phyloP scores from a whole-genome alignment of 1,139 yeast species.

The Arxiozyma slooffiae region DNA sequence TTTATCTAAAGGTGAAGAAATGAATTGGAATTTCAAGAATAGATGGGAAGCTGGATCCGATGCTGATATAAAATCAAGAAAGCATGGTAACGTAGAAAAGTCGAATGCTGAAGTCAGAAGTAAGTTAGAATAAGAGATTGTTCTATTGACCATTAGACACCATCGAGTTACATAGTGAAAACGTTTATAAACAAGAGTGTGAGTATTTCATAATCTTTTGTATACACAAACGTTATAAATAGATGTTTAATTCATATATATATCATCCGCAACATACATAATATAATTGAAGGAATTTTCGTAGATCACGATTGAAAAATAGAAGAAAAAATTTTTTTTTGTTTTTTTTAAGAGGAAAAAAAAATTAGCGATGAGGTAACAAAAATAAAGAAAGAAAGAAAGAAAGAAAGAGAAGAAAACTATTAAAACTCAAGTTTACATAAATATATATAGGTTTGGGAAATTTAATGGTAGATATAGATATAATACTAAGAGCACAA shows the following conservation, averaged over 20 bases:
- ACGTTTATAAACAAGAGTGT: too few species aligned
- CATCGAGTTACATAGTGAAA: too few species aligned
- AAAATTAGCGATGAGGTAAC: not conserved
- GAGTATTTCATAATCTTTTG: not conserved
- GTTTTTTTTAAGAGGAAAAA: too few species aligned
- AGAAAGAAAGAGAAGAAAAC: not conserved
- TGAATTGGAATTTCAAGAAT: constrained; percentile 71
- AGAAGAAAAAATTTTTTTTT: too few species aligned
- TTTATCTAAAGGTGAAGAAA: constrained; percentile 69
- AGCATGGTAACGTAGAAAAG: constrained; percentile 15
- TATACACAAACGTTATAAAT: not conserved
- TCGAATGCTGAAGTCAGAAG: constrained; percentile 10
- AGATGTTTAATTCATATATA: too few species aligned
- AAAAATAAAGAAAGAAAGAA: too few species aligned
- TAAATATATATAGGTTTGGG: too few species aligned
- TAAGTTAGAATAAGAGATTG: constrained; percentile 4
- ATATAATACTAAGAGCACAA: too few species aligned
- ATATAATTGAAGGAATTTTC: not conserved
- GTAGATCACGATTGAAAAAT: not conserved
- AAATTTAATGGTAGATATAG: too few species aligned
- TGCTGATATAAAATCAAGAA: constrained; percentile 53
- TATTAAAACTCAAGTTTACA: too few species aligned
- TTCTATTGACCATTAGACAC: not conserved
- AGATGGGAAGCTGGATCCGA: constrained; percentile 70
- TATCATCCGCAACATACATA: too few species aligned